Evolutionary conservation across 768 basidiomycete species (phyloP).

Genomic region (Pholiota microspora): DNA sequence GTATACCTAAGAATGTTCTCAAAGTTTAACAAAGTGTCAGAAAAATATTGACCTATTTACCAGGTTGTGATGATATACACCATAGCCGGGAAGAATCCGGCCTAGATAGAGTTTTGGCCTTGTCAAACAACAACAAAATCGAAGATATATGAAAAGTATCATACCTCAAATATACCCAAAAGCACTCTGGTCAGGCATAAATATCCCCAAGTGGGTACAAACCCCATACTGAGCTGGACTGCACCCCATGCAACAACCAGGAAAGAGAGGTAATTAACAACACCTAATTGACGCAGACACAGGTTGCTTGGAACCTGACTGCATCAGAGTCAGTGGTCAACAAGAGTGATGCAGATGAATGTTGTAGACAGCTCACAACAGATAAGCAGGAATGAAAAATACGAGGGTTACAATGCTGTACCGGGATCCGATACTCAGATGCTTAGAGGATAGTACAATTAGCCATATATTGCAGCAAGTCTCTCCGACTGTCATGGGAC

Average conservation of each 20-base stretch:
- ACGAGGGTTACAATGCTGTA: conserved; percentile 33
- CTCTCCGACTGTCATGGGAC: too few relatives aligned
- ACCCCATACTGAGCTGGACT: conserved; percentile 46
- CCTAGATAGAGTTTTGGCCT: conserved; percentile 27
- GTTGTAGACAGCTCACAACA: too few relatives aligned
- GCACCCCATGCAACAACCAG: conserved; percentile 43
- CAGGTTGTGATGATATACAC: conserved; percentile 50
- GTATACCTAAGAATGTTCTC: conserved; percentile 36
- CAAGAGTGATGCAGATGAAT: too few relatives aligned
- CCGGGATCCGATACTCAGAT: conserved; percentile 28
- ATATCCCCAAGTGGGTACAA: conserved; percentile 39
- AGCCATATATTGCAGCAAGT: neutral
- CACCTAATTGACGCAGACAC: conserved; percentile 40
- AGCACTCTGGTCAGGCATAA: conserved; percentile 38
- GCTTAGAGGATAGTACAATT: conserved; percentile 14
- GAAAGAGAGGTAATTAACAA: conserved; percentile 38
- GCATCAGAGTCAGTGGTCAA: neutral
- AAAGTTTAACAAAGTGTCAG: neutral
- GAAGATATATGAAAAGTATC: conserved; percentile 1
- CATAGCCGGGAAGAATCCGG: conserved; percentile 49
- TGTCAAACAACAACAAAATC: neutral
- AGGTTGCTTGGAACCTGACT: conserved; percentile 47
- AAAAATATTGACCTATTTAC: conserved; percentile 22
- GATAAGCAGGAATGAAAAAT: conserved; percentile 34
- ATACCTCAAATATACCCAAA: conserved; percentile 43